A percentile compares a stretch with the other conserved stretches of the same genome.
Conservation (phyloP, 2,329 filamentous ascomycete genomes). For the Arthrinium phaeospermum region DNA sequence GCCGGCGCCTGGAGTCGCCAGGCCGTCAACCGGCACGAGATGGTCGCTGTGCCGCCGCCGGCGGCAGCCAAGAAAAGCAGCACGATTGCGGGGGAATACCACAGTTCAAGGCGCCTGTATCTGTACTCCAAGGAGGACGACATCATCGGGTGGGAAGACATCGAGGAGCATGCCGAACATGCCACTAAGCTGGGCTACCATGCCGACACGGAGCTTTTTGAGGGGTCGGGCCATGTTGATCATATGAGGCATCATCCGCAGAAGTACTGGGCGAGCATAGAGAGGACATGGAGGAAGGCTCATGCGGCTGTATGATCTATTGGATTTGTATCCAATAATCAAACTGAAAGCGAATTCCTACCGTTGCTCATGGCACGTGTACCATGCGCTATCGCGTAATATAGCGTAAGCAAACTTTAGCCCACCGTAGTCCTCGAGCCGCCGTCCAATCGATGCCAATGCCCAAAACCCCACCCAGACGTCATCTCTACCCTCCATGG, state of each 20-base stretch:
- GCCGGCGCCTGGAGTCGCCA: constrained; percentile 46
- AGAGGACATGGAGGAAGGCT: not conserved
- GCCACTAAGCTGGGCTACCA: constrained; percentile 55
- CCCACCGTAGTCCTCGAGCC: not conserved
- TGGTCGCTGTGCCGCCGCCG: constrained; percentile 17
- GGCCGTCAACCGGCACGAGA: constrained; percentile 44
- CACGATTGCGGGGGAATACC: constrained; percentile 31
- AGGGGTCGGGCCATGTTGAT: constrained; percentile 64
- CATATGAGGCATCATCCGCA: constrained; percentile 62
- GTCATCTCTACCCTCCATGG: constrained; percentile 39
- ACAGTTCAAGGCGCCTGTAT: constrained; percentile 55
- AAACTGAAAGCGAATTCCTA: not conserved
- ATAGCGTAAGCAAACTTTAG: not conserved
- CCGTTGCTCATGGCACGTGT: not conserved
- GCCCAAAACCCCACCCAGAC: not conserved
- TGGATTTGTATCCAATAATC: not conserved
- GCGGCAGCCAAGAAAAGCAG: not conserved
- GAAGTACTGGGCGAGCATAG: constrained; percentile 58
- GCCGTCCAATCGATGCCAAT: not conserved
- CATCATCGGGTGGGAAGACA: constrained; percentile 60
- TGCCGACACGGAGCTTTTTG: constrained; percentile 56
- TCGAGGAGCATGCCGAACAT: constrained; percentile 58
- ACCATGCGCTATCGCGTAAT: not conserved
- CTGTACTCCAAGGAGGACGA: constrained; percentile 64
- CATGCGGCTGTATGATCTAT: not conserved